A percentile compares a stretch with the other conserved stretches of the same genome.
These are phyloP conservation scores for Heterobasidion annosum DNA, from an alignment of 1,284 basidiomycete species.

Conservation along the genomic window DNA sequence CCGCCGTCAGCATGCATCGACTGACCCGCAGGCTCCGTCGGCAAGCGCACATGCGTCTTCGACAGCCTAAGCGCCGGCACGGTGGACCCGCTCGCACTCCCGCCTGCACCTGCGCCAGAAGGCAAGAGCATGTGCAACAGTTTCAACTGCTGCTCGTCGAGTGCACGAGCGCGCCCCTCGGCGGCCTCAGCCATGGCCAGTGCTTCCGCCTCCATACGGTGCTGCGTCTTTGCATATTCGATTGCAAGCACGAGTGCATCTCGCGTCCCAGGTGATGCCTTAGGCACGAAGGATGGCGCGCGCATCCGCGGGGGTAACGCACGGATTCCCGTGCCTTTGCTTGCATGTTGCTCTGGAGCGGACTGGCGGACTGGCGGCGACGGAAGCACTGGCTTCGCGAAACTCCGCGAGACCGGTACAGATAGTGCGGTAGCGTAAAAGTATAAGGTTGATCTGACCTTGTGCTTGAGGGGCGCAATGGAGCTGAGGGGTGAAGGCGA, in stretches of 20 bases:
- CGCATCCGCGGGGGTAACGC: not conserved
- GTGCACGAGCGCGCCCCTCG: constrained; percentile 1
- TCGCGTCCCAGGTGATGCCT: not conserved
- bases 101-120: not conserved
- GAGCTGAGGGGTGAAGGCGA: not conserved
- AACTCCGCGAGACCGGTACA: not conserved
- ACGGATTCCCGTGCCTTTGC: not conserved
- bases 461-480: not conserved
- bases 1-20: too few relatives aligned
- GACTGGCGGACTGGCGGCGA: not conserved
- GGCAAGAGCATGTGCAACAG: not conserved
- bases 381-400: not conserved
- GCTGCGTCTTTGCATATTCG: constrained; percentile 3
- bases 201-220: too few relatives aligned
- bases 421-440: not conserved
- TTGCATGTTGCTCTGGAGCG: not conserved
- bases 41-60: too few relatives aligned
- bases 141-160: constrained; percentile 4
- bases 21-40: too few relatives aligned
- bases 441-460: not conserved
- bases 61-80: too few relatives aligned
- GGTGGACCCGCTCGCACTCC: not conserved
- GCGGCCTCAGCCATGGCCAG: too few relatives aligned
- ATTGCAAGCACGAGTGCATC: constrained; percentile 1
- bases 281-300: not conserved